Conservation (phyloP, 2,329 filamentous ascomycete species). For the Alternaria sp. region DNA sequence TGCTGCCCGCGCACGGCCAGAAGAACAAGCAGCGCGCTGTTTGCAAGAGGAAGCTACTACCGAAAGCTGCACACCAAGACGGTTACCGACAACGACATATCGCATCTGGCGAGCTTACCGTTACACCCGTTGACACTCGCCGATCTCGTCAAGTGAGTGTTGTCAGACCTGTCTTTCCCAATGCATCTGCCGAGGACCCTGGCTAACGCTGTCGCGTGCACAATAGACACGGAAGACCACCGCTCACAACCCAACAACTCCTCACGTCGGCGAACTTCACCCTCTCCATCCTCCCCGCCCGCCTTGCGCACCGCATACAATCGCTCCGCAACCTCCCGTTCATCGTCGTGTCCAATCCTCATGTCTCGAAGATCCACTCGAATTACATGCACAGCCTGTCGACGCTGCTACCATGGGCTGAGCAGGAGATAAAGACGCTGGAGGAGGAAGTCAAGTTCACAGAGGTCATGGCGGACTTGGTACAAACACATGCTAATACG, state of each 20-base stretch:
- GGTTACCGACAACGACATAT: constrained; percentile 75
- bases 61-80: constrained; percentile 48
- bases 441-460: constrained; percentile 93
- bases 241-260: constrained; percentile 78
- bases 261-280: constrained; percentile 95
- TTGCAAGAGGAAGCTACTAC: constrained; percentile 20
- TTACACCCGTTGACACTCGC: constrained; percentile 83
- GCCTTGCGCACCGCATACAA: constrained; percentile 92
- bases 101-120: constrained; percentile 75
- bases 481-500: constrained; percentile 91
- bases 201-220: constrained; percentile 19
- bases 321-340: constrained; percentile 92
- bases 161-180: background rate
- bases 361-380: constrained; percentile 91
- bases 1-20: constrained; percentile 37
- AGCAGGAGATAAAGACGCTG: constrained; percentile 73
- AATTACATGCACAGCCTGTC: constrained; percentile 95
- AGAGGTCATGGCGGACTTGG: constrained; percentile 91
- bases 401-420: constrained; percentile 84
- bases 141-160: constrained; percentile 80
- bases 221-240: constrained; percentile 76
- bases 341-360: constrained; percentile 97
- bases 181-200: background rate
- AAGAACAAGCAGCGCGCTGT: constrained; percentile 21
- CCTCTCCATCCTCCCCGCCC: constrained; percentile 86